These are phyloP conservation scores for Bipolaris oryzae DNA, from an alignment of 2,329 filamentous ascomycete genomes.

Conservation along the genomic window DNA sequence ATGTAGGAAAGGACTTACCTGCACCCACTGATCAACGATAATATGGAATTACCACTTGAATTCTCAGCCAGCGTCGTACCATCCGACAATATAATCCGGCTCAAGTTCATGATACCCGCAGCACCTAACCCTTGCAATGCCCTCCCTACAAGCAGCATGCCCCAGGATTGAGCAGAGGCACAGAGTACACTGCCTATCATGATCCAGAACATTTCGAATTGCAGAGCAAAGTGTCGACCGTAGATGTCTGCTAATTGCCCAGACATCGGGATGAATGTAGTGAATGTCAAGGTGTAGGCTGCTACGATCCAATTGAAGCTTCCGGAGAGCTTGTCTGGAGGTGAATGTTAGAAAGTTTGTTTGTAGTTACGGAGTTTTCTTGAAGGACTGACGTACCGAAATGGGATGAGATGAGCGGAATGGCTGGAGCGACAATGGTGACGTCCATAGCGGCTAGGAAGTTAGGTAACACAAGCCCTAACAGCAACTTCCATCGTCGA, in stretches of 20 bases:
- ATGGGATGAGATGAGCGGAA: conserved; percentile 68
- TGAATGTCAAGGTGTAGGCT: conserved; percentile 69
- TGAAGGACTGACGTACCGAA: conserved; percentile 57
- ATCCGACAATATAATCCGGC: conserved; percentile 68
- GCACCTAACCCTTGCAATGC: conserved; percentile 67
- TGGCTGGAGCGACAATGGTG: conserved; percentile 66
- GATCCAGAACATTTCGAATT: conserved; percentile 59
- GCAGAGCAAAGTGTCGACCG: conserved; percentile 65
- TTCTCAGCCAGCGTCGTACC: conserved; percentile 71
- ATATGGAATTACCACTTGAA: conserved; percentile 72
- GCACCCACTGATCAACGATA: conserved; percentile 64
- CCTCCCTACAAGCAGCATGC: conserved; percentile 66
- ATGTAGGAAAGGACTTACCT: conserved; percentile 32
- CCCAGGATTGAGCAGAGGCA: conserved; percentile 63
- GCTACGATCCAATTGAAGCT: conserved; percentile 67
- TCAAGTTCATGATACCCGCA: conserved; percentile 65
- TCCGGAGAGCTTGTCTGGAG: conserved; percentile 60
- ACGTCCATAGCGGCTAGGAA: conserved; percentile 67
- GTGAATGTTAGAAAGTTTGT: conserved; percentile 5
- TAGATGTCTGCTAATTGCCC: conserved; percentile 70
- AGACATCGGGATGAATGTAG: conserved; percentile 70
- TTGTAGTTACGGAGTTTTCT: neutral
- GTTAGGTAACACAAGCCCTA: conserved; percentile 65
- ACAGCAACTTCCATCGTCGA: conserved; percentile 65
- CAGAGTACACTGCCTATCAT: conserved; percentile 67